Evolutionary conservation across 352 stramenopile species (phyloP), one percentile per base, ranked within the genome.

Genomic region (Globisporangium sylvaticum): DNA sequence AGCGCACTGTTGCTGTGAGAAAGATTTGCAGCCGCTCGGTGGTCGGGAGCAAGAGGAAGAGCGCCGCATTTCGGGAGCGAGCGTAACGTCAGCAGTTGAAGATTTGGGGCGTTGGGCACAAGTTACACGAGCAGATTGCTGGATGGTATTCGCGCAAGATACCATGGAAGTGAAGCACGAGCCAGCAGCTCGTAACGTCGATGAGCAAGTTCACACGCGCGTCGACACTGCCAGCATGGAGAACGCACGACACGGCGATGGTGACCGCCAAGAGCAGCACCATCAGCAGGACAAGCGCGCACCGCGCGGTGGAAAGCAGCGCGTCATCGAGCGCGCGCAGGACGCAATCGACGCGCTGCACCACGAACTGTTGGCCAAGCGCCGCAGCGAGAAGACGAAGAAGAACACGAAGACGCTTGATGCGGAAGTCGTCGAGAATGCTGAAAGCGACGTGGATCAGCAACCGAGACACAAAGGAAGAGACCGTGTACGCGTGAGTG

Each of bases 31-130:
- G 31, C 12, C 31, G 31, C 1, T 32, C 56, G 20, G 57, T 63
- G 57, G 12, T 58, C 34, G 53, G 39, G 25, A 55, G 46, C 2
- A 25, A 53, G 46, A 53, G 27, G 46, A 27, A 27, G 18, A 27
- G 29, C 24, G 18, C 18, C 24, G 18, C 18, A 29, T 42, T 27
- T 14, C 3, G 32, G 9, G 32, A 31, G 56, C n/a, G 39, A 27
- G 58, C 37, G 62, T 67, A 70, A 66, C 58, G 58, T 27, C 48
- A 53, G 44, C 58, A 67, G 65, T 70, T 67, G 27, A 18, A 56
- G 65, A 61, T 62, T 66, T 46, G 4, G 20, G 56, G 52, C 65
- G 65, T 70, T 66, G 46, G 9, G 34, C 65, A 67, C 48, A 70
- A 70, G 65, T 70, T 70, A 67, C 65, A 58, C 54, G 24, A 10